phyloP scores from a whole-genome alignment of 768 basidiomycete species.

The Polyporus arcularius region DNA sequence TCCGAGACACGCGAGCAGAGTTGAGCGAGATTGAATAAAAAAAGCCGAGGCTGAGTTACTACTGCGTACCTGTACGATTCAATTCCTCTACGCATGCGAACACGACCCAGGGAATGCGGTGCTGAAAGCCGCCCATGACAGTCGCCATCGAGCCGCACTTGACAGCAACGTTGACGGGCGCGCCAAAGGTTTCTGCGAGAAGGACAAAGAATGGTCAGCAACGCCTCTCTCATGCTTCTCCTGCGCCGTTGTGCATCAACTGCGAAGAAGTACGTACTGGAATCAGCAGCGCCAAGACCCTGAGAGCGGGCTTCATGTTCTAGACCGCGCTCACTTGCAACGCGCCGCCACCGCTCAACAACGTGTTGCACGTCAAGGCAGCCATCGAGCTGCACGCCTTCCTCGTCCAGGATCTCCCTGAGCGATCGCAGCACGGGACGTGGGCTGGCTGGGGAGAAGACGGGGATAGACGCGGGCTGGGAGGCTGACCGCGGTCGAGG shows the following conservation, averaged over 20 bases:
- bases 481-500: slow-evolving; percentile 13
- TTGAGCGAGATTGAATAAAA: no score
- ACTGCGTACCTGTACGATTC: slow-evolving; percentile 41
- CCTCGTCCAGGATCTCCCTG: slow-evolving; percentile 8
- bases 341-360: slow-evolving; percentile 12
- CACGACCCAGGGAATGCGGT: slow-evolving; percentile 41
- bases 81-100: slow-evolving; percentile 48
- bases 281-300: slow-evolving; percentile 3
- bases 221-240: background rate
- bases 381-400: slow-evolving; percentile 20
- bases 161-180: slow-evolving; percentile 36
- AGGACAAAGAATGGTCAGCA: background rate
- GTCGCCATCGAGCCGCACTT: slow-evolving; percentile 35
- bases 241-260: background rate
- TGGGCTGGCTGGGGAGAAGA: slow-evolving; percentile 11
- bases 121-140: slow-evolving; percentile 37
- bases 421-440: slow-evolving; percentile 9
- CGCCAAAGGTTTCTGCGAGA: slow-evolving; percentile 37
- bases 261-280: slow-evolving; percentile 5
- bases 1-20: background rate
- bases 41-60: background rate
- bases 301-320: background rate
- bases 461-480: slow-evolving; percentile 17
- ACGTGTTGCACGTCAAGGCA: slow-evolving; percentile 23
- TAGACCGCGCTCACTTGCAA: background rate